A percentile compares a stretch with the other conserved stretches of the same genome.
phyloP scores from a whole-genome alignment of 768 basidiomycete species.

The Nidularia pulvinata region DNA sequence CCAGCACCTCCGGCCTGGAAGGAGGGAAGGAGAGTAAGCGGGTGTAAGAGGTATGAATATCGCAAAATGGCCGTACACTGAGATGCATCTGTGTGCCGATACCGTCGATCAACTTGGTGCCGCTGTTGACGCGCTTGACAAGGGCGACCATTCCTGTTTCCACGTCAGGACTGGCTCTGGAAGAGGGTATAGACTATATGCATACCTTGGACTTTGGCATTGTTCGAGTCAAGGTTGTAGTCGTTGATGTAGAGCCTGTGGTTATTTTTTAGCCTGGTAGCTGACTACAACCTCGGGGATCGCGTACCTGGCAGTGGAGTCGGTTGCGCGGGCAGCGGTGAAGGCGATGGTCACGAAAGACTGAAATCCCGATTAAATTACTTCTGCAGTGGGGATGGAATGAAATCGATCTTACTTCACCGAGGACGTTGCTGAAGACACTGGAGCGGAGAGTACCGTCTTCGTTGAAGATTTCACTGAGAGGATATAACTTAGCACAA shows the following conservation, averaged over 20 bases:
- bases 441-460: conserved; percentile 43
- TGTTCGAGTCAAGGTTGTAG: conserved; percentile 47
- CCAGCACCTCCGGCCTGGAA: conserved; percentile 26
- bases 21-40: background rate
- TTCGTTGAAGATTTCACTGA: conserved; percentile 52
- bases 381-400: background rate
- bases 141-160: conserved; percentile 36
- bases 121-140: conserved; percentile 38
- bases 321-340: conserved; percentile 45
- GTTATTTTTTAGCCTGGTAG: conserved; percentile 1
- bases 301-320: conserved; percentile 46
- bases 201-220: conserved; percentile 36
- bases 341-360: conserved; percentile 44
- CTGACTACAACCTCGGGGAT: no score
- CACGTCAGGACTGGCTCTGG: no score
- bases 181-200: background rate
- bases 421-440: conserved; percentile 48
- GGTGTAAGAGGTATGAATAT: background rate
- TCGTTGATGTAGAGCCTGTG: conserved; percentile 38
- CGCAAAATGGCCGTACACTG: conserved; percentile 14
- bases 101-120: conserved; percentile 41
- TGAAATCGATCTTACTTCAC: no score
- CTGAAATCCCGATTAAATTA: background rate
- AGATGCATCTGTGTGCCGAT: conserved; percentile 49
- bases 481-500: no score